Base-by-base conservation (phyloP, 1,139 yeast species). In the Suhomyces terraborum region DNA sequence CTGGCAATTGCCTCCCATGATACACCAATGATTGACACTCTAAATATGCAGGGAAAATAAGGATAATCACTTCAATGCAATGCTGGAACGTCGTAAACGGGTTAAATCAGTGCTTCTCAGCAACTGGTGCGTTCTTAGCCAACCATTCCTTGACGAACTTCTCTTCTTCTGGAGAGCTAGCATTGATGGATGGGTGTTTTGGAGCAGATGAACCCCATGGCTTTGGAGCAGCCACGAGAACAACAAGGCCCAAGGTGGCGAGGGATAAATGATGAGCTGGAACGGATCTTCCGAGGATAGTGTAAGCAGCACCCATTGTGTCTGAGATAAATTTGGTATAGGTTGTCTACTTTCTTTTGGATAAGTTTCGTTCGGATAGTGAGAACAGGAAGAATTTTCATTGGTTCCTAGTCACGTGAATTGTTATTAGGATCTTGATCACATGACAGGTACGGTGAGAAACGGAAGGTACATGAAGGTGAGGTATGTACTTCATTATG, bases 141-240 rank as follows among this genome's bases (percentile, higher is more conserved):
- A 69, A 68, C 59, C 62, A 69, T 43, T 67, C 73, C 55, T 66
- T 61, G 46, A 69, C 67, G 33, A 84, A 91, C 67, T 84, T 83
- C 66, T 87, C 96, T 73, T 91, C 98, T 56, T 88, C 97, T 54
- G 89, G 80, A 45, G 89, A 79, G 45, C 81, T 66, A 50, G 96
- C 95, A 53, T 80, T 78, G 65, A 88, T 78, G 43, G 84, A 73
- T 48, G 93, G 88, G 55, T 73, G 73, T 47, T 73, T 68, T 49
- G 84, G 79, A 50, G 79, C 75, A 37, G 59, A 58, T 29, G 55
- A 49, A 26, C 77, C 74, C 80, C 88, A 84, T 58, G 93, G 93
- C 67, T 84, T 84, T 62, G 93, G 93, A 33, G 70, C 59, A 49
- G 73, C 80, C 43, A 78, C 56, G 37, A 82, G 64, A 31, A 73